These are phyloP conservation scores for Spongiforma sp. DNA, from an alignment of 1,284 basidiomycete genomes.

Conservation along the genomic window DNA sequence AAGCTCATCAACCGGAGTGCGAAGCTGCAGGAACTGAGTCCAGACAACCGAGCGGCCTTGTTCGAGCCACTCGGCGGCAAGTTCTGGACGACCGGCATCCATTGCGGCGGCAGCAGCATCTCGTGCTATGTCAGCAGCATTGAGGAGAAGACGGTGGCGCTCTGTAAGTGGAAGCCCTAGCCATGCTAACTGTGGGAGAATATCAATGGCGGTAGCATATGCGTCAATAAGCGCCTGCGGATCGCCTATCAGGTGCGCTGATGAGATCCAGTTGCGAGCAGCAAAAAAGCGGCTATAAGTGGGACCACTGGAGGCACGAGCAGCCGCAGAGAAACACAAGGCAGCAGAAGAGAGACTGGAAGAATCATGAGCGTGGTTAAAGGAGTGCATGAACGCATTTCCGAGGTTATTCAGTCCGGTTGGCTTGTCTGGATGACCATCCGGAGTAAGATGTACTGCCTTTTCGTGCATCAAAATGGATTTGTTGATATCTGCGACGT, in stretches of 20 bases:
- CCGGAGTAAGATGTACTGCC: background rate
- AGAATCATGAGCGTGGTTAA: background rate
- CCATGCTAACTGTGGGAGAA: background rate
- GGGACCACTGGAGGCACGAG: background rate
- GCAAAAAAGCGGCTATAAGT: background rate
- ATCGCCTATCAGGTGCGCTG: background rate
- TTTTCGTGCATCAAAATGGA: background rate
- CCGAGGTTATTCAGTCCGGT: background rate
- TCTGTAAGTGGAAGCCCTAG: background rate
- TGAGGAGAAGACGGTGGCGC: no score
- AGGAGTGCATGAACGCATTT: no score
- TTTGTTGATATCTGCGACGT: no score
- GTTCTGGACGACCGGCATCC: no score
- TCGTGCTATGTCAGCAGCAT: no score
- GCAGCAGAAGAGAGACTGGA: background rate
- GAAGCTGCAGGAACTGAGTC: no score
- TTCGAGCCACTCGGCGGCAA: no score
- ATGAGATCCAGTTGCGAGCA: background rate
- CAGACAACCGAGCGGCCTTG: no score
- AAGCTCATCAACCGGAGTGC: background rate
- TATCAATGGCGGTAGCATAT: background rate
- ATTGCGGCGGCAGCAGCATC: no score
- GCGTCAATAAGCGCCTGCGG: background rate
- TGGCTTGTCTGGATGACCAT: background rate
- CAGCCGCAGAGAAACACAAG: background rate